Evolutionary conservation across 805 yeast genomes (phyloP).

Genomic region (Yarrowia porcina): DNA sequence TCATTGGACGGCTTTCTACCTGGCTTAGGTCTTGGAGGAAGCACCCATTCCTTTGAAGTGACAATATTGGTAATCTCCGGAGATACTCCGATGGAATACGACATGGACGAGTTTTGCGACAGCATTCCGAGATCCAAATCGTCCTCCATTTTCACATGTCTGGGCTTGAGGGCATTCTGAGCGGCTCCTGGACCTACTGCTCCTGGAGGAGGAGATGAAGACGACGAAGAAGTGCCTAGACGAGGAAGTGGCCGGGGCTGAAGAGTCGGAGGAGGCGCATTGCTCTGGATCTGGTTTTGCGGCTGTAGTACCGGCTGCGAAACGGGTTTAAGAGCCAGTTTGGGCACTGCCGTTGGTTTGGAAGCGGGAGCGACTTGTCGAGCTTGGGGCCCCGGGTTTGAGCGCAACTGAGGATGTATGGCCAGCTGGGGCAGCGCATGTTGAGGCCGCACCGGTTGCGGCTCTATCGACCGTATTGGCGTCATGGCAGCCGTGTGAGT

Average conservation of each 20-base stretch:
- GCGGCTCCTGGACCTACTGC: background rate
- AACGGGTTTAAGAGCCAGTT: slow-evolving; percentile 20
- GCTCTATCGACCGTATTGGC: slow-evolving; percentile 25
- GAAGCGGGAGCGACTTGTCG: background rate
- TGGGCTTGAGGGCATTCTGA: background rate
- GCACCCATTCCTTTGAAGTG: slow-evolving; percentile 67
- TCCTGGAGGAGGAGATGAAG: slow-evolving; percentile 13
- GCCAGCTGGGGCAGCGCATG: slow-evolving; percentile 10
- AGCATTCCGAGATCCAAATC: slow-evolving; percentile 10
- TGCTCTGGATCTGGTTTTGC: background rate
- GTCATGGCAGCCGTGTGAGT: slow-evolving; percentile 8
- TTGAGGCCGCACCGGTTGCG: slow-evolving; percentile 19
- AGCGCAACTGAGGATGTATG: slow-evolving; percentile 20
- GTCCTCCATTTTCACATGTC: slow-evolving; percentile 17
- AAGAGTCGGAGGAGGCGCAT: background rate
- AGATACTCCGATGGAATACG: slow-evolving; percentile 8
- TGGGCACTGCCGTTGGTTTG: background rate
- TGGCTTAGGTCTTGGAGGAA: slow-evolving; percentile 73
- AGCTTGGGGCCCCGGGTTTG: background rate
- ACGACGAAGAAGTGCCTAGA: slow-evolving; percentile 12
- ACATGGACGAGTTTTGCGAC: slow-evolving; percentile 17
- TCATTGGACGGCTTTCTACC: slow-evolving; percentile 40
- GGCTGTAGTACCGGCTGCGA: background rate
- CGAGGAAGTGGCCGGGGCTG: slow-evolving; percentile 19
- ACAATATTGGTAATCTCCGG: slow-evolving; percentile 20